Percentiles rank a stretch among this genome's conserved stretches.
Conservation (phyloP, 352 stramenopile species). For the Globisporangium takayamanum region DNA sequence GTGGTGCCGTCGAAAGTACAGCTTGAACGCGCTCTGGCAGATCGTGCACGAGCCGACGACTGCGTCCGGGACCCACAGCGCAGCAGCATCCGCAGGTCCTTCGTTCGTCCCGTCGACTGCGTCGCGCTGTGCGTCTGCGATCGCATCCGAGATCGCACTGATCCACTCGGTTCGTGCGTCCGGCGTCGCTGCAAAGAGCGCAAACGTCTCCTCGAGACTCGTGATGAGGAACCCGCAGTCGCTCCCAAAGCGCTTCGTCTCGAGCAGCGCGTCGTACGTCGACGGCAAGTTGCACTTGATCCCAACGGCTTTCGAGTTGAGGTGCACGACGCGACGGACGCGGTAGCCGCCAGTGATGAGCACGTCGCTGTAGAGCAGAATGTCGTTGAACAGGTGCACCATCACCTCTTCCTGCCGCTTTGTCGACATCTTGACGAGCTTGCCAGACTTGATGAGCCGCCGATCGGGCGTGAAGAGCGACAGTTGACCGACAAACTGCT, state of each 20-base stretch:
- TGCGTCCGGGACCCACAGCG: constrained; percentile 71
- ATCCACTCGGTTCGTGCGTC: constrained; percentile 53
- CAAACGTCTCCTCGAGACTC: constrained; percentile 79
- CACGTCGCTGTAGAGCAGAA: constrained; percentile 78
- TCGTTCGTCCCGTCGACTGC: constrained; percentile 21
- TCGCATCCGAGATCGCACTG: constrained; percentile 38
- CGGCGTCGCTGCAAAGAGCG: constrained; percentile 56
- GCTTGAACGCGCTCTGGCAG: constrained; percentile 55
- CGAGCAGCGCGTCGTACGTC: constrained; percentile 43
- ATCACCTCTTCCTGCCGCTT: constrained; percentile 77
- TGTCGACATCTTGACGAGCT: constrained; percentile 80
- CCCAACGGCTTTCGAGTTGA: constrained; percentile 65
- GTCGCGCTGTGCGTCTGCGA: constrained; percentile 43
- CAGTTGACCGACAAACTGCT: constrained; percentile 65
- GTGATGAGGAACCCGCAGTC: constrained; percentile 73
- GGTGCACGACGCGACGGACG: constrained; percentile 58
- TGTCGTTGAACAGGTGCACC: constrained; percentile 84
- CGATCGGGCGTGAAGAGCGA: constrained; percentile 64
- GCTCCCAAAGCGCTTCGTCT: constrained; percentile 30
- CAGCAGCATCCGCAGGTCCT: constrained; percentile 47
- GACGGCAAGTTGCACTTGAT: constrained; percentile 52
- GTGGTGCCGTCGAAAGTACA: constrained; percentile 79
- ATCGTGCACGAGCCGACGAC: constrained; percentile 60
- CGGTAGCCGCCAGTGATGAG: constrained; percentile 69
- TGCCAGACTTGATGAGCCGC: constrained; percentile 52